phyloP scores from a whole-genome alignment of 495 filamentous ascomycete genomes.

The Penicillium chermesinum region DNA sequence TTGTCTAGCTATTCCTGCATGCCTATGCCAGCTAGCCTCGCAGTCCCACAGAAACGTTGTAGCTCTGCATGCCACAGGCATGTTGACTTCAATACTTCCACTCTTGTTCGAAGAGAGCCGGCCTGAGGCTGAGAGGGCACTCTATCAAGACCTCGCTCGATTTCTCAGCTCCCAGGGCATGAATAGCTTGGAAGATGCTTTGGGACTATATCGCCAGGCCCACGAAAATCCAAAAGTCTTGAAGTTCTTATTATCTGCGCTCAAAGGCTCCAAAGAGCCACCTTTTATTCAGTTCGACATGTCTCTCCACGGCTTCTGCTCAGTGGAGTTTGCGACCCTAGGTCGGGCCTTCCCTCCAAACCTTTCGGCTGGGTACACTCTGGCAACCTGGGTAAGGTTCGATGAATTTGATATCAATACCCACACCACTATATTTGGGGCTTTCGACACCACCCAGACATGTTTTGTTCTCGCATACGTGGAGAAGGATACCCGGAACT shows the following conservation, averaged over 20 bases:
- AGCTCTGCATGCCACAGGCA: constrained; percentile 70
- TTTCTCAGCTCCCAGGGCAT: constrained; percentile 53
- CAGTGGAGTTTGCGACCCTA: constrained; percentile 79
- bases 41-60: constrained; percentile 70
- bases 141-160: constrained; percentile 49
- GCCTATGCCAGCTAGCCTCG: constrained; percentile 39
- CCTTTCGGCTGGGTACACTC: constrained; percentile 76
- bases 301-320: constrained; percentile 78
- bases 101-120: constrained; percentile 52
- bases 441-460: constrained; percentile 85
- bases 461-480: constrained; percentile 94
- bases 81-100: constrained; percentile 68
- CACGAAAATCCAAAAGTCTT: constrained; percentile 55
- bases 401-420: constrained; percentile 77
- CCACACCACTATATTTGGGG: constrained; percentile 93
- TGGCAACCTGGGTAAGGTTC: constrained; percentile 81
- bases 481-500: constrained; percentile 89
- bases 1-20: constrained; percentile 36
- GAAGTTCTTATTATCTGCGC: constrained; percentile 66
- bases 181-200: constrained; percentile 69
- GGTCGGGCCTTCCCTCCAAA: constrained; percentile 76
- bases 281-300: constrained; percentile 92
- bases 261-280: constrained; percentile 67
- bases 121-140: constrained; percentile 46
- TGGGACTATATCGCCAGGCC: constrained; percentile 66